A percentile compares a stretch with the other conserved stretches of the same genome.
These are phyloP conservation scores for Kwoniella shivajii DNA, from an alignment of 1,284 basidiomycete genomes.

Conservation along the genomic window DNA sequence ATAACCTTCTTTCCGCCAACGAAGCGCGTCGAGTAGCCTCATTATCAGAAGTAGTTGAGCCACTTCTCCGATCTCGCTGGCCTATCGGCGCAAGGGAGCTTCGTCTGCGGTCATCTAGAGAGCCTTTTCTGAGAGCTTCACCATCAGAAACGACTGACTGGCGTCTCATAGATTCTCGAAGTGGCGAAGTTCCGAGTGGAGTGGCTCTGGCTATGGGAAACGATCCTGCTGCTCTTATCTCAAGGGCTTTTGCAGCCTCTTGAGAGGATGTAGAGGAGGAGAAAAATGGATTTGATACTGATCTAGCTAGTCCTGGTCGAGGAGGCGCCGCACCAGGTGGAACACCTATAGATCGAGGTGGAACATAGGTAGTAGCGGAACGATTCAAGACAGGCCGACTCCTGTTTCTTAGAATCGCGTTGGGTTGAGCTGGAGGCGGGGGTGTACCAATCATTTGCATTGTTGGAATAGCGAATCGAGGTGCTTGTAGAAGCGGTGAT, in stretches of 20 bases:
- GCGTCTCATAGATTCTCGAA: slow-evolving; percentile 27
- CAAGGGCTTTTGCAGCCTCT: slow-evolving; percentile 5
- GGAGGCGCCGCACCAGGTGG: slow-evolving; percentile 30
- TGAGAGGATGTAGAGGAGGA: slow-evolving; percentile 3
- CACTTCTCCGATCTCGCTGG: slow-evolving; percentile 1
- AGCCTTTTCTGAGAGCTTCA: slow-evolving; percentile 16
- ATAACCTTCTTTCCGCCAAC: slow-evolving; percentile 20
- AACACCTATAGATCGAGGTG: slow-evolving; percentile 18
- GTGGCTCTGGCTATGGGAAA: slow-evolving; percentile 28
- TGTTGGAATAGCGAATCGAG: slow-evolving; percentile 3
- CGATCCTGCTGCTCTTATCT: slow-evolving; percentile 17
- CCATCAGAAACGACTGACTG: slow-evolving; percentile 32
- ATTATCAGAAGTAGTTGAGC: slow-evolving; percentile 3
- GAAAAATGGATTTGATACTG: slow-evolving; percentile 28
- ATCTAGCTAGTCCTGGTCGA: slow-evolving; percentile 21
- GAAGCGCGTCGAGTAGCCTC: slow-evolving; percentile 13
- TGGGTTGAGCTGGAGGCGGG: slow-evolving; percentile 26
- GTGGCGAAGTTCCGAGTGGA: slow-evolving; percentile 31
- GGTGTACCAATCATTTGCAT: slow-evolving; percentile 21
- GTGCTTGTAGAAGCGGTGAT: slow-evolving; percentile 8
- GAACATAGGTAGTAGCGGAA: slow-evolving; percentile 17
- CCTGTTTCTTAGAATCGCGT: slow-evolving; percentile 13
- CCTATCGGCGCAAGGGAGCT: slow-evolving; percentile 10
- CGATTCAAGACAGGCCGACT: slow-evolving; percentile 16
- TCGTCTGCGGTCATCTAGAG: slow-evolving; percentile 16